These are phyloP conservation scores for Suillus spraguei DNA, from an alignment of 768 basidiomycete species.

Conservation along the genomic window DNA sequence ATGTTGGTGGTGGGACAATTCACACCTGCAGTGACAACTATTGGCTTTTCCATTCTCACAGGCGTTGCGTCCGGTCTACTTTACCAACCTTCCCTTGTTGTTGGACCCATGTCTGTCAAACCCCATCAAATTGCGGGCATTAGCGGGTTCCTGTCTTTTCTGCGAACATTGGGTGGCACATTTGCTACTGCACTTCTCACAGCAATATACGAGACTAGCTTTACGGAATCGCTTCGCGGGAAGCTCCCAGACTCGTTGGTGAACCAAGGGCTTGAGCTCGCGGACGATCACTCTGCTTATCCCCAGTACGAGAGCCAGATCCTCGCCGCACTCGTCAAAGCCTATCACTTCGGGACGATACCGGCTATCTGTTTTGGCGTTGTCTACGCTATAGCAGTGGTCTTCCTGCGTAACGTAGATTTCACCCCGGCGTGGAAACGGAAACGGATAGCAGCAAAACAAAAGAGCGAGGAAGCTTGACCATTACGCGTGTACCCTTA, in stretches of 20 bases:
- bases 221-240: conserved; percentile 32
- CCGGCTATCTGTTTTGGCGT: conserved; percentile 37
- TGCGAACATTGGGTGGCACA: conserved; percentile 36
- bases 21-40: conserved; percentile 29
- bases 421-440: conserved; percentile 36
- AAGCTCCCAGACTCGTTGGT: conserved; percentile 31
- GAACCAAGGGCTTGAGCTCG: conserved; percentile 32
- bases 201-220: conserved; percentile 35
- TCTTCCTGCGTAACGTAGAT: conserved; percentile 34
- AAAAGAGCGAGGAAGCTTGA: conserved; percentile 26
- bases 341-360: conserved; percentile 36
- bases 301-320: conserved; percentile 38
- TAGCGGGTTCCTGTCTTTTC: conserved; percentile 38
- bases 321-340: conserved; percentile 33
- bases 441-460: conserved; percentile 30
- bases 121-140: conserved; percentile 37
- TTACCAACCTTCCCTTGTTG: conserved; percentile 37
- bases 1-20: conserved; percentile 35
- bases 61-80: conserved; percentile 35
- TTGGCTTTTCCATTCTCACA: conserved; percentile 35
- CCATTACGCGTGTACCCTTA: conserved; percentile 16
- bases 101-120: conserved; percentile 38
- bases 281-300: conserved; percentile 31
- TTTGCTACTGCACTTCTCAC: conserved; percentile 39
- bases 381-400: conserved; percentile 33